Evolutionary conservation across 148 eudicot species (phyloP).

Genomic region (Silene uniflora): DNA sequence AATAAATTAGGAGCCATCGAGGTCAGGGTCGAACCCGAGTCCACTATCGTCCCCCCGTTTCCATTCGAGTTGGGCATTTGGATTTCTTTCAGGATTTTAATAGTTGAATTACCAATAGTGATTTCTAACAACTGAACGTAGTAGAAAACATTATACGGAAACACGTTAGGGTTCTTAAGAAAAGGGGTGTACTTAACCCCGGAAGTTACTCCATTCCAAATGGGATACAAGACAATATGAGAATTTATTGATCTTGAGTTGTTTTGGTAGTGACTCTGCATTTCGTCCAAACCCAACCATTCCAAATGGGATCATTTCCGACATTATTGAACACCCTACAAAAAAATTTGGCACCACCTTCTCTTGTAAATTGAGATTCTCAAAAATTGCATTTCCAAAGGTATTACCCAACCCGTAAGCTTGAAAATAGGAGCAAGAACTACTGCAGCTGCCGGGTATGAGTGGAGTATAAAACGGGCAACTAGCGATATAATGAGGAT

Average conservation of each 20-base stretch:
- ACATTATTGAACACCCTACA: slow-evolving; percentile 51
- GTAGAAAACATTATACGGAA: slow-evolving; percentile 44
- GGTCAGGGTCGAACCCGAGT: slow-evolving; percentile 68
- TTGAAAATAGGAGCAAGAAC: background rate
- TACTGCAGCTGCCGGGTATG: background rate
- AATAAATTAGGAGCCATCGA: slow-evolving; percentile 38
- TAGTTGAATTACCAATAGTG: slow-evolving; percentile 34
- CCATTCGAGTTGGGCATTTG: slow-evolving; percentile 23
- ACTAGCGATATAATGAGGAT: background rate
- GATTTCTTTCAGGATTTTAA: slow-evolving; percentile 28
- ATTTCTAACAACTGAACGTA: slow-evolving; percentile 46
- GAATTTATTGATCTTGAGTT: slow-evolving; percentile 32
- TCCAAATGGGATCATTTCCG: slow-evolving; percentile 39
- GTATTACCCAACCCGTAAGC: background rate
- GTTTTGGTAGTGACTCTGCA: slow-evolving; percentile 37
- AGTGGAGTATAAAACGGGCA: background rate
- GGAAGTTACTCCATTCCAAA: background rate
- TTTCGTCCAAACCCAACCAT: slow-evolving; percentile 42
- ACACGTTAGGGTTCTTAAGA: slow-evolving; percentile 25
- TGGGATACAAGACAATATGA: slow-evolving; percentile 52
- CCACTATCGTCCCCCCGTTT: slow-evolving; percentile 53
- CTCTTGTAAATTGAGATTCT: slow-evolving; percentile 32
- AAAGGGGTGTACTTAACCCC: slow-evolving; percentile 53
- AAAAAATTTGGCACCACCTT: slow-evolving; percentile 26
- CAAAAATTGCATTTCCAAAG: slow-evolving; percentile 31